Evolutionary conservation across 768 basidiomycete genomes (phyloP).

Genomic region (Mycena filopes): DNA sequence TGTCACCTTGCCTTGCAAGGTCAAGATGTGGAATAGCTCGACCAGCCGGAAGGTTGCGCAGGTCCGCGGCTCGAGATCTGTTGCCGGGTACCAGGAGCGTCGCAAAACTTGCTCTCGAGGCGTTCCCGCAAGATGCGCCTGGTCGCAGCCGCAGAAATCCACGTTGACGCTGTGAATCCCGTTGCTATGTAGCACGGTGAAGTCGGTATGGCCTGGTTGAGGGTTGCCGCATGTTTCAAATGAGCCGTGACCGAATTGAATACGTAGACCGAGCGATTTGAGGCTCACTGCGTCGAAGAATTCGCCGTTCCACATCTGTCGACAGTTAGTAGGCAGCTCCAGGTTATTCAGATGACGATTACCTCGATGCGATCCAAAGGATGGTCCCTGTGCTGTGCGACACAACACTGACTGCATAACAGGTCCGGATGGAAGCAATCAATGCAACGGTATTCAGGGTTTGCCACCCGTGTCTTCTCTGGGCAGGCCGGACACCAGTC

Average conservation of each 20-base stretch:
- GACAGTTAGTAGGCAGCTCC: too few relatives aligned
- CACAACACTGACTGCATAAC: not conserved
- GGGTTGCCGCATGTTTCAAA: not conserved
- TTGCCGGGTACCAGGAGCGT: not conserved
- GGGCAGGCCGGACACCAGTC: not conserved
- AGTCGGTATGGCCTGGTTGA: not conserved
- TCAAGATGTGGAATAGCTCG: not conserved
- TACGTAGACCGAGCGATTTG: not conserved
- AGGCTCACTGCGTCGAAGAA: not conserved
- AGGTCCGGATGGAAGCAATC: not conserved
- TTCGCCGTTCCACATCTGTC: not conserved
- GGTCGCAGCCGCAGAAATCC: not conserved
- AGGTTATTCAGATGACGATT: not conserved
- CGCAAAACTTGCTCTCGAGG: not conserved
- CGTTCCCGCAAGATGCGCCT: not conserved
- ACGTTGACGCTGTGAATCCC: not conserved
- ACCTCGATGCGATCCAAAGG: not conserved
- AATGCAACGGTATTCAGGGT: not conserved
- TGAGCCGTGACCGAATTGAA: not conserved
- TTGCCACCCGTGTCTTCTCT: not conserved
- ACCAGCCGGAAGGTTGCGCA: not conserved
- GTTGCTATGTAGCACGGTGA: not conserved
- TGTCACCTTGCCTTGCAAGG: slow-evolving; percentile 10
- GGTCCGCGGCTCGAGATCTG: not conserved
- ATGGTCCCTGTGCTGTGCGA: not conserved